Evolutionary conservation across 2,329 filamentous ascomycete species (phyloP), one percentile per base, ranked within the genome.

Genomic region (Plectosphaerella plurivora): DNA sequence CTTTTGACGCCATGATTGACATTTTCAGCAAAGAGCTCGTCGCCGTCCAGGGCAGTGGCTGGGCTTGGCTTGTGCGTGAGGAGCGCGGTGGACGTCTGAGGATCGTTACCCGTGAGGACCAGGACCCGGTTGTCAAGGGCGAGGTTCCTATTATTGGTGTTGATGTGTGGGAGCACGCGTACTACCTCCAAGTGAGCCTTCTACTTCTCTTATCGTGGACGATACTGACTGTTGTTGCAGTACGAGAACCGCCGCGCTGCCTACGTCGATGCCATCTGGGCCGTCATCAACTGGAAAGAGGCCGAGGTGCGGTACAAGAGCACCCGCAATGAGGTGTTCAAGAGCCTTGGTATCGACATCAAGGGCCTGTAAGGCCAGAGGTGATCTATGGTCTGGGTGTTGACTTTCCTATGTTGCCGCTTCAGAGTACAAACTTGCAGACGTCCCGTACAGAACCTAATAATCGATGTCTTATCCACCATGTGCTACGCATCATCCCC

Each of bases 151-250:
- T 88, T 11, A 71, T 83, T 49, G 84, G 83, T 2, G 73, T 87
- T 7, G 84, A 88, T 64, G 85, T 86, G 70, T 87, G 79, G 79
- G 79, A 82, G 66, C 79, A 82, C 64, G 78, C 79, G 1, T 82
- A 81, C 61, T 82, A 82, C 59, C 64, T 81, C 18, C 77, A 80
- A 60, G 66, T 69, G 55, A 44, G 42, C 7, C 18, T 11, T 14
- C 9, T 14, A 8, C 15, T 41, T 20, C 37, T 20, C 18, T 3
- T 14, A 16, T 5, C 37, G 5, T n/a, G 9, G 37, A 4, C 28
- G 4, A 3, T 3, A 8, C 28, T 33, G 11, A 33, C 28, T 8
- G n/a, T 12, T 22, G 22, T 8, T 33, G 15, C 47, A 74, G 71
- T 81, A 79, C 60, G 64, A 73, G 53, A 80, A 79, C 53, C 68